Percentiles rank a stretch among this genome's conserved stretches.
phyloP scores from a whole-genome alignment of 2,329 filamentous ascomycete species.

The Monosporascus sp. region DNA sequence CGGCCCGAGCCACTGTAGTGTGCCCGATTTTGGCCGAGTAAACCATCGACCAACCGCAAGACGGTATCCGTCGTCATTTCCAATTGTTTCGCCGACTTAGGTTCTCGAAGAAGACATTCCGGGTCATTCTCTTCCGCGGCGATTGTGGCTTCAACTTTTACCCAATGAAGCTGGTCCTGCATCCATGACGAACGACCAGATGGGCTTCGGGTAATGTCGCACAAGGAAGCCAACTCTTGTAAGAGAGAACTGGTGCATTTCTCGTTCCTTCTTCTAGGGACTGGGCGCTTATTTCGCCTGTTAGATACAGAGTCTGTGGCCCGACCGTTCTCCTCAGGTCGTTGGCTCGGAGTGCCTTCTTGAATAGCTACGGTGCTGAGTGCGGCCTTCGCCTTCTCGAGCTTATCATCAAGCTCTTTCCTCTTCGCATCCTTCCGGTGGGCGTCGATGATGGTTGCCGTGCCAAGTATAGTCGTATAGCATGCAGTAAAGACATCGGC shows the following conservation, averaged over 20 bases:
- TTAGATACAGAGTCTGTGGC: neutral
- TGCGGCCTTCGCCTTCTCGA: constrained; percentile 49
- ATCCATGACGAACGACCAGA: constrained; percentile 12
- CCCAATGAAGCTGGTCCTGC: constrained; percentile 21
- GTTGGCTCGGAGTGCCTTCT: constrained; percentile 11
- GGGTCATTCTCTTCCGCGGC: constrained; percentile 17
- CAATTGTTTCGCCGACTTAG: constrained; percentile 11
- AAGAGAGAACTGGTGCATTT: constrained; percentile 5
- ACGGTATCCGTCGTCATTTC: constrained; percentile 10
- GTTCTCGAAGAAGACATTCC: constrained; percentile 12
- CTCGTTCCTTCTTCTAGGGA: neutral
- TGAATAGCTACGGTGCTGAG: constrained; percentile 35
- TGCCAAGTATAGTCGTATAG: constrained; percentile 63
- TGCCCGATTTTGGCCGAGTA: constrained; percentile 5
- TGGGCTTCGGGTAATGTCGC: constrained; percentile 11
- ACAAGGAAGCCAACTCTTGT: constrained; percentile 17
- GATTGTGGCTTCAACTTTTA: constrained; percentile 19
- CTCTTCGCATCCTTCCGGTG: constrained; percentile 52
- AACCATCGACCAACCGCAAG: constrained; percentile 13
- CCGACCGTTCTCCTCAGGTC: neutral
- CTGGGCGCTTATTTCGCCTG: neutral
- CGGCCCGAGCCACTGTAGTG: constrained; percentile 1
- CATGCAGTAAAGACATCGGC: constrained; percentile 58
- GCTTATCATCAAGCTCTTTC: constrained; percentile 55
- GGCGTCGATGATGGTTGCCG: constrained; percentile 59